phyloP scores from a whole-genome alignment of 768 basidiomycete genomes.

The Nidularia pulvinata region DNA sequence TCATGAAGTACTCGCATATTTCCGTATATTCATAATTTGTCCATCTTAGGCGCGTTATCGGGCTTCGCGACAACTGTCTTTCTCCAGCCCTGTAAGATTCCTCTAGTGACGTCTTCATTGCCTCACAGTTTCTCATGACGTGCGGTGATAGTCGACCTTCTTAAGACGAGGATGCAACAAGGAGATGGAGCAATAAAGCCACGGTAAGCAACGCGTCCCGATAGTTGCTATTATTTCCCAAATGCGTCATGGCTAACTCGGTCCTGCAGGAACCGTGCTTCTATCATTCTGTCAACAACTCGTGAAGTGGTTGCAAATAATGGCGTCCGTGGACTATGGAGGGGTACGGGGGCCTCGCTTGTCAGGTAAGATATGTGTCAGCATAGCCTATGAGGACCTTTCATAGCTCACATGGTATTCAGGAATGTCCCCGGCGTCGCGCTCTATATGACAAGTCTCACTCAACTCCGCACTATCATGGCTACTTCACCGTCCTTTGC shows the following conservation, averaged over 20 bases:
- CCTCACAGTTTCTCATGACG: neutral
- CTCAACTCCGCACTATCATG: conserved; percentile 77
- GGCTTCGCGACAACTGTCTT: conserved; percentile 75
- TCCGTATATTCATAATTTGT: neutral
- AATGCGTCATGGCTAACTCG: neutral
- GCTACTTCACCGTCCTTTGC: conserved; percentile 75
- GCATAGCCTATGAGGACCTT: neutral
- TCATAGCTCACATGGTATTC: conserved; percentile 1
- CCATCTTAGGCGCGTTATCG: conserved; percentile 64
- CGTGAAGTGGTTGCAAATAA: conserved; percentile 59
- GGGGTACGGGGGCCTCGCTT: conserved; percentile 84
- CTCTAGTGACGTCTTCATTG: neutral
- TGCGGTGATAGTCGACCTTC: conserved; percentile 65
- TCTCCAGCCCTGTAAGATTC: conserved; percentile 71
- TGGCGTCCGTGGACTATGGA: conserved; percentile 80
- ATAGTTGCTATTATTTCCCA: neutral
- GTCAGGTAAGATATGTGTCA: conserved; percentile 45
- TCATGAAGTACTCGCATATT: neutral
- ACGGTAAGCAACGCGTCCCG: conserved; percentile 24
- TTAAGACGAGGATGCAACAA: conserved; percentile 94
- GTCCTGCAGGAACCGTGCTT: conserved; percentile 14
- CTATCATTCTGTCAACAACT: conserved; percentile 47
- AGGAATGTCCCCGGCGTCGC: conserved; percentile 96
- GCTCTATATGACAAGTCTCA: conserved; percentile 87
- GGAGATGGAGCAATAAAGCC: conserved; percentile 47